phyloP scores from a whole-genome alignment of 2,329 filamentous ascomycete genomes.

The Penicillium sp. region DNA sequence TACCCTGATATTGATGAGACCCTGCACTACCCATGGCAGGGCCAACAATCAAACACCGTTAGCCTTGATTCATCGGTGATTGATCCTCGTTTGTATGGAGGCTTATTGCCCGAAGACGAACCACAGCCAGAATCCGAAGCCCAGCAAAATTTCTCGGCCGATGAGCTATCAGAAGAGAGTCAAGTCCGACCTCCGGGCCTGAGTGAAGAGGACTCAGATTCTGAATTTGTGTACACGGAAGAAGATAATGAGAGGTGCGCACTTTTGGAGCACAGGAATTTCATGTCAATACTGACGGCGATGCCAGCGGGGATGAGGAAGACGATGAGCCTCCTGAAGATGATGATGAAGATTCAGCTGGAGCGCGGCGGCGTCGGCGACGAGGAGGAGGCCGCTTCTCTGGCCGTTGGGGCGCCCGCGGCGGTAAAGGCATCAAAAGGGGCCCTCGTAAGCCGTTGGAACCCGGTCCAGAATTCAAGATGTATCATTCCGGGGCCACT shows the following conservation, averaged over 20 bases:
- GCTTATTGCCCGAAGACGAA: conserved; percentile 16
- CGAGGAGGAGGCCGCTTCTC: conserved; percentile 34
- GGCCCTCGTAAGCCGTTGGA: conserved; percentile 48
- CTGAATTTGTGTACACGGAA: conserved; percentile 24
- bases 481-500: conserved; percentile 47
- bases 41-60: conserved; percentile 11
- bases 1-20: conserved; percentile 37
- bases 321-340: conserved; percentile 16
- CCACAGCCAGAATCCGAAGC: conserved; percentile 8
- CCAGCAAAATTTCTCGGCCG: neutral
- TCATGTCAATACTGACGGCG: neutral
- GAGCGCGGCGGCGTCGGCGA: conserved; percentile 29
- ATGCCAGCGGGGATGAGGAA: neutral
- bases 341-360: conserved; percentile 24
- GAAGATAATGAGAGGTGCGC: conserved; percentile 29
- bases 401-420: conserved; percentile 39
- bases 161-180: conserved; percentile 3
- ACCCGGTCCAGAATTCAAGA: conserved; percentile 49
- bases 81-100: conserved; percentile 35
- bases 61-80: conserved; percentile 26
- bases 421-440: conserved; percentile 46
- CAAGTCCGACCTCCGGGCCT: neutral
- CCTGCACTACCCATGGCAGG: conserved; percentile 35
- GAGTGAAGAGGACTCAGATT: conserved; percentile 17
- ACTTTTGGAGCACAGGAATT: neutral